Percentiles rank a stretch among this genome's conserved stretches.
These are phyloP conservation scores for Colletotrichum sp. DNA, from an alignment of 2,329 filamentous ascomycete genomes.

Conservation along the genomic window DNA sequence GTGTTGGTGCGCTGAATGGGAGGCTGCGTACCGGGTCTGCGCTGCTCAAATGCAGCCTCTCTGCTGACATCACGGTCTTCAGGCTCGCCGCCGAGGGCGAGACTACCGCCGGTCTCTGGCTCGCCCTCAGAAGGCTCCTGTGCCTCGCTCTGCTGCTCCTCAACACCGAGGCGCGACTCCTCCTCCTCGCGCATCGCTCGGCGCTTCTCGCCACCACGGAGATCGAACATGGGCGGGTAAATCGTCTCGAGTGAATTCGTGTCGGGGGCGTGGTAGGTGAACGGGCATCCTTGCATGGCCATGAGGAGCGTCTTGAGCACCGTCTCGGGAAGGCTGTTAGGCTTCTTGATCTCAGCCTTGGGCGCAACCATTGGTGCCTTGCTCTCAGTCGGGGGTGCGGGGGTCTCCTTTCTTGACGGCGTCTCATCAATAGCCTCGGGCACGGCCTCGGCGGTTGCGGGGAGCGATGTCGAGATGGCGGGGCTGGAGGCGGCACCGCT, in stretches of 20 bases:
- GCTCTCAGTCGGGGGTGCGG: conserved; percentile 15
- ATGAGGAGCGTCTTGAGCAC: conserved; percentile 41
- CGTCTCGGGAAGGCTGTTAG: conserved; percentile 20
- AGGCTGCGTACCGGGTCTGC: conserved; percentile 73
- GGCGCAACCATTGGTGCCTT: not conserved
- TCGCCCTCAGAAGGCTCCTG: conserved; percentile 70
- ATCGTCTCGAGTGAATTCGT: conserved; percentile 25
- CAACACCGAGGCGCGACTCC: conserved; percentile 51
- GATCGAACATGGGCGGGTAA: conserved; percentile 79
- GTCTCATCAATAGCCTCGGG: conserved; percentile 47
- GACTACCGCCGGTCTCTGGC: conserved; percentile 79
- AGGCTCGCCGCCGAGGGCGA: conserved; percentile 90
- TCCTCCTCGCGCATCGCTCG: conserved; percentile 79
- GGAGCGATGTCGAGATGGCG: conserved; percentile 66
- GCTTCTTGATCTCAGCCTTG: not conserved
- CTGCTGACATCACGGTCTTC: conserved; percentile 73
- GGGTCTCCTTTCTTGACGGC: conserved; percentile 35
- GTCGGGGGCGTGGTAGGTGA: conserved; percentile 27
- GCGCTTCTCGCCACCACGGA: conserved; percentile 81
- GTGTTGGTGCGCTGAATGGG: conserved; percentile 72
- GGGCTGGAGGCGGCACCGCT: conserved; percentile 85
- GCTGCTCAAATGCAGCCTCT: conserved; percentile 58
- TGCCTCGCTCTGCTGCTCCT: conserved; percentile 52
- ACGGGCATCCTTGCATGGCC: conserved; percentile 39
- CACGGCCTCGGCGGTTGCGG: conserved; percentile 55